These are phyloP conservation scores for Vanrija sp. DNA, from an alignment of 1,284 basidiomycete species.

Conservation along the genomic window DNA sequence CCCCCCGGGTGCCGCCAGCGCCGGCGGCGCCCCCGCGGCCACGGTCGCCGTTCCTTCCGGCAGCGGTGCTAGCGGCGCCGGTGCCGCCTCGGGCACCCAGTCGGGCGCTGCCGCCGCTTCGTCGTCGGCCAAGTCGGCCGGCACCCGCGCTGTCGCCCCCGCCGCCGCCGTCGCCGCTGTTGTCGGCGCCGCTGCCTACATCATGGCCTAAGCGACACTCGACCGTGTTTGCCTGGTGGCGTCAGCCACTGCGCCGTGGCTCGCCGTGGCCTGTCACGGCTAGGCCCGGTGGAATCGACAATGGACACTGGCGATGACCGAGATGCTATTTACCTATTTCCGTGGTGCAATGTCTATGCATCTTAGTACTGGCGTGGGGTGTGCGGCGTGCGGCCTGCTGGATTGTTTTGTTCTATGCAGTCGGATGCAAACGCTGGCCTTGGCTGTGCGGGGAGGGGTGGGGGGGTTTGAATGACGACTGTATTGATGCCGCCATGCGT, in stretches of 20 bases:
- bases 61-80: neutral
- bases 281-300: neutral
- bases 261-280: neutral
- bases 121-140: neutral
- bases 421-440: no score
- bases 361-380: no score
- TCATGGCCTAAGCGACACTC: conserved; percentile 4
- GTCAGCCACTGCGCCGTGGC: neutral
- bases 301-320: neutral
- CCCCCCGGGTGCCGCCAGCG: conserved; percentile 47
- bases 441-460: no score
- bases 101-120: neutral
- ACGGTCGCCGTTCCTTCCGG: neutral
- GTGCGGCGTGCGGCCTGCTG: no score
- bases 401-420: no score
- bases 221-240: neutral
- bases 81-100: neutral
- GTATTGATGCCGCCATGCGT: no score
- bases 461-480: no score
- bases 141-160: neutral
- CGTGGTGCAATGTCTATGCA: neutral
- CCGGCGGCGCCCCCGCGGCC: neutral
- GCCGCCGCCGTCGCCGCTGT: conserved; percentile 5
- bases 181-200: conserved; percentile 10
- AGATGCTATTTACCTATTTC: neutral